Base-by-base conservation (phyloP, 2,329 filamentous ascomycete genomes). In the Metarhizium rileyi region DNA sequence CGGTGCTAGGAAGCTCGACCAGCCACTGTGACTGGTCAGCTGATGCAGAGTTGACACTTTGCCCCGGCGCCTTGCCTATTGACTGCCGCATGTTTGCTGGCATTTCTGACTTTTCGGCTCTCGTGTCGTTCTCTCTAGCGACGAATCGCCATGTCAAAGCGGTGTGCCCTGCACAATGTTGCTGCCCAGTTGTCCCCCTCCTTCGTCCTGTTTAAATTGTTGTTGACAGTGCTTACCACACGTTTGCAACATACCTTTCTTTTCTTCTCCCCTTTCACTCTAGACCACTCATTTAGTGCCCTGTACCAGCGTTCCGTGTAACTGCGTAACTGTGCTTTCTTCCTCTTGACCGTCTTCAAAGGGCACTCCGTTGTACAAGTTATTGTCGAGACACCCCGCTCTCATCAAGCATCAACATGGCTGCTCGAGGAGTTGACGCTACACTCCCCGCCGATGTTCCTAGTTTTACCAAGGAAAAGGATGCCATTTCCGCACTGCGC, bases 401-500 rank as follows among this genome's bases (percentile, higher is more conserved):
- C 18, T n/a, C 38, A 5, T 48, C 46, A 56, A 50, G 2, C 38
- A 5, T 48, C 46, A 56, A 50, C 48, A 66, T 67, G 64, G 61
- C 62, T 30, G 53, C 56, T 18, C 56, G 52, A 40, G 56, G 55
- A 44, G 50, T 61, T 41, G 55, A 64, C 44, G 52, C 53, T 25
- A 56, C 50, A 51, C 59, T 45, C 48, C 58, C 49, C 48, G 53
- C 50, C 44, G 56, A 54, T n/a, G 54, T 59, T 51, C 57, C 55
- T 47, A 49, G 50, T 51, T 58, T 63, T 50, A 47, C 47, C 18
- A 60, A 60, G 46, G 56, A 60, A 36, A 57, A 58, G 35, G 47
- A 51, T 3, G 49, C 60, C 28, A 53, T 62, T 16, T 54, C 57
- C n/a, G 53, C 63, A 36, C 55, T 61, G 41, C 59, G 62, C 44